Evolutionary conservation across 768 basidiomycete species (phyloP), one percentile per base, ranked within the genome.

Genomic region (Serendipita sp.): DNA sequence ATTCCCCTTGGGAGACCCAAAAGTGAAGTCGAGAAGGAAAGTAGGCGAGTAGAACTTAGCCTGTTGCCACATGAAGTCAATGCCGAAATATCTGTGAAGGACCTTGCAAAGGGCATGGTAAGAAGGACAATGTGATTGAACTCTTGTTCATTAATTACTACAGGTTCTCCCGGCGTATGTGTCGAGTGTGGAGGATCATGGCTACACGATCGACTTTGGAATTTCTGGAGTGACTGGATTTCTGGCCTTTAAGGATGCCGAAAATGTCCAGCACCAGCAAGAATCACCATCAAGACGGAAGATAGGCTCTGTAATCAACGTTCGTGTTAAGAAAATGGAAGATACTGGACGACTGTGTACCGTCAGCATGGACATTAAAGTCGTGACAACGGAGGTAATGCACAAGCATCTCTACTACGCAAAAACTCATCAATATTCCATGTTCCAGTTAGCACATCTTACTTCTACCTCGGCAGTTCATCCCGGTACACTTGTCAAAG

Each of bases 111-210:
- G 56, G 89, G 89, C 63, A 88, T 85, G 72, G 90, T 88, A 73
- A 75, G 89, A 85, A 44, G 35, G 45, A 37, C 63, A 30, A 65
- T 51, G 34, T 67, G 44, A 56, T 45, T 13, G n/a, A 28, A 13
- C 1, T 32, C 24, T 32, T 8, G 48, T 53, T 11, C 64, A 72
- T 69, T 68, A 68, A 53, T 46, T 74, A 63, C 64, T 65, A 13
- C 70, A 94, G 92, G 84, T 84, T 24, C 70, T 96, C 51, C 81
- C 86, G 0, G 89, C 84, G 11, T 82, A 86, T 38, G 79, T 95
- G 60, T 85, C 85, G 74, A 90, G 86, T 70, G 76, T 89, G 16
- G 96, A 99, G 75, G 96, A 98, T 70, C 91, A 96, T 72, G 94
- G 96, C 1, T 97, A 95, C 75, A 82, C 86, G 65, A 78, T 99